Evolutionary conservation across 257 asterid genomes (phyloP).

Genomic region (Penstemon newberryi): DNA sequence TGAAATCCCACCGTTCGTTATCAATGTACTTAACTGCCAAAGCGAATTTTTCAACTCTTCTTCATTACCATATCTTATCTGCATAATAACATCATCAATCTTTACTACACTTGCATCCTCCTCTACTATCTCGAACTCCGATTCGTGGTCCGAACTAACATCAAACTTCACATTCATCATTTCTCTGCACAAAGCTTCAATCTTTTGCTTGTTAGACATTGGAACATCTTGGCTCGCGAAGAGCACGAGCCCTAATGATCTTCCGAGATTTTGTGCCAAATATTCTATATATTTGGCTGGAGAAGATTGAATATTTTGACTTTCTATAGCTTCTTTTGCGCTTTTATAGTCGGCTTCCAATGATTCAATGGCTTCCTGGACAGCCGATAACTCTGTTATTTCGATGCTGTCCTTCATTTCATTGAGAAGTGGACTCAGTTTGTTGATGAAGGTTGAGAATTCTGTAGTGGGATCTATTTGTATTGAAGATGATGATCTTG

Average conservation of each 20-base stretch:
- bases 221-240: slow-evolving; percentile 70
- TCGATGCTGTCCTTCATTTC: slow-evolving; percentile 49
- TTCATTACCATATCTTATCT: slow-evolving; percentile 51
- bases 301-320: slow-evolving; percentile 35
- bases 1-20: slow-evolving; percentile 45
- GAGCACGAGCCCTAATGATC: slow-evolving; percentile 80
- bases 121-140: slow-evolving; percentile 41
- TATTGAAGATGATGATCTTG: slow-evolving; percentile 49
- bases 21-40: slow-evolving; percentile 38
- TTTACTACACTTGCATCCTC: slow-evolving; percentile 38
- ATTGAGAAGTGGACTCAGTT: slow-evolving; percentile 53
- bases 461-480: slow-evolving; percentile 54
- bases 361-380: slow-evolving; percentile 65
- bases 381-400: slow-evolving; percentile 36
- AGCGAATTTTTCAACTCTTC: slow-evolving; percentile 51
- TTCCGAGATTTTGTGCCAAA: slow-evolving; percentile 60
- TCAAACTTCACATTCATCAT: slow-evolving; percentile 66
- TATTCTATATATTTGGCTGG: slow-evolving; percentile 60
- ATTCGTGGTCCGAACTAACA: slow-evolving; percentile 39
- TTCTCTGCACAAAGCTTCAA: slow-evolving; percentile 61
- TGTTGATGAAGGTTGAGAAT: slow-evolving; percentile 56
- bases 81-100: slow-evolving; percentile 51
- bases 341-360: slow-evolving; percentile 58
- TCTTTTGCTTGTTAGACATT: slow-evolving; percentile 45
- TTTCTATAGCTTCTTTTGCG: slow-evolving; percentile 42